Base-by-base conservation (phyloP, 352 stramenopile species). In the Globisporangium cylindrosporum region DNA sequence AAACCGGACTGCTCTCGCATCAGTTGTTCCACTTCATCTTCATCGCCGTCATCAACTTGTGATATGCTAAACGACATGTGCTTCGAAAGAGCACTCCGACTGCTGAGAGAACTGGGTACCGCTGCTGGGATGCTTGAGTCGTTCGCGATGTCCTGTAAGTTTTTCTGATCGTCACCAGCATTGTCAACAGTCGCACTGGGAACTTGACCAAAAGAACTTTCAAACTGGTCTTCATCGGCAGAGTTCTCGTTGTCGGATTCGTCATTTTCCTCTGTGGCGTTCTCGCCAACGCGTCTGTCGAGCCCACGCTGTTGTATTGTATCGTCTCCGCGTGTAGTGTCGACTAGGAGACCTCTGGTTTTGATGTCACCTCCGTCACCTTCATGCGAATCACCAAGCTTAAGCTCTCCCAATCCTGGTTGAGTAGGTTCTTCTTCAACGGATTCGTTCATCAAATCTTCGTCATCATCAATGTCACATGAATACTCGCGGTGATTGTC, bases 21-120 rank as follows among this genome's bases (percentile, higher is more conserved):
- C 12, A 69, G 61, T 18, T 54, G 59, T 27, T 63, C 65, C 43
- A 62, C 34, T 58, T 75, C 32, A 29, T 65, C 60, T 4, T 61
- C 55, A 18, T 59, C 55, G 6, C 64, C 64, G 3, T 65, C 54
- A 4, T 64, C 49, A 8, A 56, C 20, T 48, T 56, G 46, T 1
- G 61, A n/a, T 32, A 18, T 56, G 46, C 61, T 66, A 27, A 59
- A 66, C 9, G 25, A 57, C 61, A 59, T 66, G 27, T 66, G 61
- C 61, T 59, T 66, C 46, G 34, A 32, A 32, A 66, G 46, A 27
- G 55, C n/a, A 24, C 27, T 56, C 24, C 34, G 14, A 18, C 48
- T 38, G 18, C 38, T 38, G 46, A 34, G 34, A 51, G 36, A 24
- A 34, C 10, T 12, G 25, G 56, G 6, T 10, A 20, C 20, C 46